Percentiles rank a stretch among this genome's conserved stretches.
These are phyloP conservation scores for Cyberlindnera xishuangbannaensis DNA, from an alignment of 805 yeast species.

Conservation along the genomic window DNA sequence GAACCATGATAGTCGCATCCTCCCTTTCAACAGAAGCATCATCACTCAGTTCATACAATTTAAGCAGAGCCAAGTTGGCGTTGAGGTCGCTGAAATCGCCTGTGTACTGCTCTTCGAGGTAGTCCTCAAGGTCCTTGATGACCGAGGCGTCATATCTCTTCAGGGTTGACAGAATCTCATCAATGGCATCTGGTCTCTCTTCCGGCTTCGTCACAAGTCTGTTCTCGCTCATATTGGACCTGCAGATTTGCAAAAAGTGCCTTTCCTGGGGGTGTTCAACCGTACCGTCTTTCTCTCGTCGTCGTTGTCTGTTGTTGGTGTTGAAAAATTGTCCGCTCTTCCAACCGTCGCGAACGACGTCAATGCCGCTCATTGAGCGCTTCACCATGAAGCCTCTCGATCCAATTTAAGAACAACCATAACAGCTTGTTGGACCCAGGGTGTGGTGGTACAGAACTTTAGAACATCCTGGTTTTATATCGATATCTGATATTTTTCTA, in stretches of 20 bases:
- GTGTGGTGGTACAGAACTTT: too few species aligned
- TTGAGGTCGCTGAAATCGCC: conserved; percentile 33
- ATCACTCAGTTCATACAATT: conserved; percentile 34
- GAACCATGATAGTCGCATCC: conserved; percentile 32
- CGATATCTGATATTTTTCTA: too few species aligned
- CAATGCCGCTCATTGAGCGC: too few species aligned
- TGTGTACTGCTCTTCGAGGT: conserved; percentile 34
- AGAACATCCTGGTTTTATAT: too few species aligned
- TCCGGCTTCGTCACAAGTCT: conserved; percentile 30
- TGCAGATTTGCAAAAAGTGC: too few species aligned
- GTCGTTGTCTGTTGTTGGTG: background rate
- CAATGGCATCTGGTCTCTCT: conserved; percentile 36
- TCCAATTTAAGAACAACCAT: too few species aligned
- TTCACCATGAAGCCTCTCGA: too few species aligned
- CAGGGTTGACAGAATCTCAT: conserved; percentile 35
- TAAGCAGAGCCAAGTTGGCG: conserved; percentile 42
- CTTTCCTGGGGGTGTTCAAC: too few species aligned
- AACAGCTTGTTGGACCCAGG: too few species aligned
- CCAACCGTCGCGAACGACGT: background rate
- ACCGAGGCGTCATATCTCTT: conserved; percentile 40
- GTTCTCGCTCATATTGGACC: conserved; percentile 22
- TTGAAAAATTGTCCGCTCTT: conserved; percentile 3
- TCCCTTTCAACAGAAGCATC: conserved; percentile 32
- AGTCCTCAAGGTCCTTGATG: conserved; percentile 39
- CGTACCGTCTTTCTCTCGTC: too few species aligned